Base-by-base conservation (phyloP, 192 early-diverging fungal genomes). In the Allomyces macrogynus region DNA sequence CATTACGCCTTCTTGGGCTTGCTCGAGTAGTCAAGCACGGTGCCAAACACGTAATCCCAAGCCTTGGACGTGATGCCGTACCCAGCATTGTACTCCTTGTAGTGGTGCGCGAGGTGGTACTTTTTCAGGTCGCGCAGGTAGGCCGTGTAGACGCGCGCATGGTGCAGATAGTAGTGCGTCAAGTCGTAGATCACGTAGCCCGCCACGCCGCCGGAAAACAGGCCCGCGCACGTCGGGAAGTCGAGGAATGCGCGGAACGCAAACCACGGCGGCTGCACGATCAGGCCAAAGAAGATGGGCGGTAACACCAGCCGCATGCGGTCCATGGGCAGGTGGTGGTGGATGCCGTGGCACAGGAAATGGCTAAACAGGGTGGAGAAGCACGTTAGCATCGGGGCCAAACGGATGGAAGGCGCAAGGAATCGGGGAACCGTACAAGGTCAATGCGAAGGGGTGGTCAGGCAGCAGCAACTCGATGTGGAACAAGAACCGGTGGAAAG, bases 301-400 rank as follows among this genome's bases (percentile, higher is more conserved):
- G 94, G 94, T 89, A 95, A 91, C 5, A 97, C 94, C 22, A 97
- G 84, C 11, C 94, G 86, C 75, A 93, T 69, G 82, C 78, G 87
- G 70, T 97, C 92, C 92, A 95, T 95, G 14, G 94, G 94, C 26
- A 97, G 73, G 73, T 87, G 93, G 70, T 97, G 92, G 74, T 97
- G 94, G 42, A 97, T 89, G n/a, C 94, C 94, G 71, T 97, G 94
- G 24, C 93, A 77, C 70, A 88, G 64, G 70, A 97, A 97, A 68
- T 97, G 94, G 32, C 32, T 40, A 40, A n/a, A 40, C 32, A 3
- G 32, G 32, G 32, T 40, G 32, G 32, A 40, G 32, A 40, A n/a
- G n/a, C n/a, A 7, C 0, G 32, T 40, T 7, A 40, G 32, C 3
- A 40, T 7, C 3, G 32, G 8, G 8, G 8, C 4, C 32, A 8